Conservation (phyloP, 306 rosid species). For the Quercus dentata region DNA sequence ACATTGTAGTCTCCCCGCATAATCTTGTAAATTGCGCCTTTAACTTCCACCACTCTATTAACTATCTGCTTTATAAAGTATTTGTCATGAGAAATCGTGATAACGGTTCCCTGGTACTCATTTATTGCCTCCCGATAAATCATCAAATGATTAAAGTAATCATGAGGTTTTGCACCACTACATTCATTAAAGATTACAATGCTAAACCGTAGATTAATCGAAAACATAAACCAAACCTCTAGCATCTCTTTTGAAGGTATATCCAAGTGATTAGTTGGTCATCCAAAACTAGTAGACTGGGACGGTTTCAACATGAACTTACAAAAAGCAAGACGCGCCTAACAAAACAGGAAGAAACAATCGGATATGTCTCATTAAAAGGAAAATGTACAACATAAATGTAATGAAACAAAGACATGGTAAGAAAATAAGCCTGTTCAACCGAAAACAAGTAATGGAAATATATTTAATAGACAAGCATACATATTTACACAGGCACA, state of each 20-base stretch:
- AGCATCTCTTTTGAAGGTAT: too few species aligned
- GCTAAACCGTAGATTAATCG: not conserved
- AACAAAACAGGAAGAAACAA: constrained; percentile 27
- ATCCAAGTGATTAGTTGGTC: too few species aligned
- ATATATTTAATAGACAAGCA: not conserved
- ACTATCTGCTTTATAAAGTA: constrained; percentile 94
- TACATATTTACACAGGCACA: not conserved
- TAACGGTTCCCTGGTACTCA: constrained; percentile 82
- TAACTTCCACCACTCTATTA: constrained; percentile 88
- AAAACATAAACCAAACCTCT: too few species aligned
- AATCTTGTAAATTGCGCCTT: constrained; percentile 73
- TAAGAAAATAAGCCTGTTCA: constrained; percentile 1
- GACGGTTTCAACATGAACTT: constrained; percentile 98
- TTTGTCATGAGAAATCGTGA: constrained; percentile 92
- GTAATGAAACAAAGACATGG: not conserved
- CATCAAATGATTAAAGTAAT: constrained; percentile 17
- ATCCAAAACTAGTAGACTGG: constrained; percentile 36
- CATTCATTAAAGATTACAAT: not conserved
- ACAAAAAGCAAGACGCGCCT: constrained; percentile 98
- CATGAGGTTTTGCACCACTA: not conserved
- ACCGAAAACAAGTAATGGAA: not conserved
- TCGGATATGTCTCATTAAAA: constrained; percentile 8
- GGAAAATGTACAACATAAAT: constrained; percentile 3
- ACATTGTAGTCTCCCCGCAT: constrained; percentile 93
- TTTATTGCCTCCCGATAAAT: constrained; percentile 77